Percentiles rank a stretch among this genome's conserved stretches.
Conservation (phyloP, 805 yeast genomes). For the Cyberlindnera nakhonratchasimensis region DNA sequence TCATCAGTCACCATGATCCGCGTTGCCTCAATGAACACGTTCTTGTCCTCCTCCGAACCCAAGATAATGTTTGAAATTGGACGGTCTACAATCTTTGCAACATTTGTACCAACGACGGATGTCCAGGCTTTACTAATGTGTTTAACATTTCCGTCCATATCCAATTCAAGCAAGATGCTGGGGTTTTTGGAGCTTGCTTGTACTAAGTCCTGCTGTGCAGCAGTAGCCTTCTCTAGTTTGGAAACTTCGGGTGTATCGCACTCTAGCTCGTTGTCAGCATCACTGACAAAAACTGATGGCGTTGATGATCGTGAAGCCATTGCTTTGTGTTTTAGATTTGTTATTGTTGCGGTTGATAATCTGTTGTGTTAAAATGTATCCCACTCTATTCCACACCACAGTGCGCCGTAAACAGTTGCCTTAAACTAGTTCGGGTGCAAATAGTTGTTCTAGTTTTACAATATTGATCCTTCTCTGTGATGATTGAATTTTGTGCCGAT, state of each 20-base stretch:
- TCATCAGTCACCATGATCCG: constrained; percentile 70
- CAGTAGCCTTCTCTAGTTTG: constrained; percentile 1
- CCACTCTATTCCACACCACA: neutral
- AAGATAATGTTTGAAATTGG: constrained; percentile 62
- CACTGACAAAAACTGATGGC: constrained; percentile 11
- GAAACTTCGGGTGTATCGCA: neutral
- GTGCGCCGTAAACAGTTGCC: neutral
- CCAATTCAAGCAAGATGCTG: constrained; percentile 80
- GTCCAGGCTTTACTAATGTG: constrained; percentile 80
- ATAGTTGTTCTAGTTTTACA: too few species aligned
- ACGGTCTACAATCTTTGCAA: constrained; percentile 47
- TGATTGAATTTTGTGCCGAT: too few species aligned
- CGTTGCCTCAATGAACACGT: constrained; percentile 67
- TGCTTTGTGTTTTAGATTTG: neutral
- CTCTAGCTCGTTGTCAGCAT: constrained; percentile 1
- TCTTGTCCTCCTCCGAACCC: constrained; percentile 61
- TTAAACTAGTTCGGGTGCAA: too few species aligned
- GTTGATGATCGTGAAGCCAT: constrained; percentile 8
- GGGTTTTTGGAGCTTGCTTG: constrained; percentile 68
- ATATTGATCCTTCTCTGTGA: too few species aligned
- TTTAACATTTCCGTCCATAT: constrained; percentile 71
- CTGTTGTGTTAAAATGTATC: neutral
- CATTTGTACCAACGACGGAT: constrained; percentile 64
- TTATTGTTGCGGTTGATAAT: neutral
- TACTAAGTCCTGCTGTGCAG: constrained; percentile 43